Base-by-base conservation (phyloP, 164 flowering plant species). In the Magnolia officinalis region DNA sequence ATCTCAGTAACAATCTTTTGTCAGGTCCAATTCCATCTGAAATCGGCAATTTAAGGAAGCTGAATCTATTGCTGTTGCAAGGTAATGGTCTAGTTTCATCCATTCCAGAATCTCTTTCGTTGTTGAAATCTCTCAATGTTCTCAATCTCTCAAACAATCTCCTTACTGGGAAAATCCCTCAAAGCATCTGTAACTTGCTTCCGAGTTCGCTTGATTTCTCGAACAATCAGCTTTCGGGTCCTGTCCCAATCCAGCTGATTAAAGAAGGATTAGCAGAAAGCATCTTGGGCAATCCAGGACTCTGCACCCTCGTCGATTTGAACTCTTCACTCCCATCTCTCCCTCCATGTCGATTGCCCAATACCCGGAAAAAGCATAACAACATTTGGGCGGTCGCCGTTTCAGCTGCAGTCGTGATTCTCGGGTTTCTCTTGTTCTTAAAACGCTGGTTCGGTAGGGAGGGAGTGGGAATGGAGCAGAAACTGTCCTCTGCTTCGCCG, bases 81-180 rank as follows among this genome's bases (percentile, higher is more conserved):
- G 81, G 83, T 29, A 94, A 96, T 88, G 81, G 80, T 80, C 80
- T 95, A 21, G 87, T 74, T 77, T 93, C 95, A 68, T 81, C 90
- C n/a, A 90, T 93, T 67, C 98, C 98, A 7, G 70, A 81, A 1
- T 83, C 97, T 2, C 88, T 95, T 6, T 88, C 95, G n/a, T 78
- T 75, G 4, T 78, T 96, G 50, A 90, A 89, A 72, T 87, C 88
- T 45, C 89, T 96, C 50, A 91, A 92, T 71, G 89, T 90, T 74
- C 96, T 96, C 68, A 98, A 96, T 75, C 89, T 93, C 21, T 93
- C 98, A 58, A 84, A 85, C 83, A 95, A 95, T 78, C 89, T 72
- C 65, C 81, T 95, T 66, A 90, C 88, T 0, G 98, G 98, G 9
- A 78, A 19, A 14, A 88, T 95, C 87, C 97, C 97, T 4, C 91